A percentile compares a stretch with the other conserved stretches of the same genome.
These are phyloP conservation scores for Macadamia integrifolia DNA, from an alignment of 164 flowering plant species.

Conservation along the genomic window DNA sequence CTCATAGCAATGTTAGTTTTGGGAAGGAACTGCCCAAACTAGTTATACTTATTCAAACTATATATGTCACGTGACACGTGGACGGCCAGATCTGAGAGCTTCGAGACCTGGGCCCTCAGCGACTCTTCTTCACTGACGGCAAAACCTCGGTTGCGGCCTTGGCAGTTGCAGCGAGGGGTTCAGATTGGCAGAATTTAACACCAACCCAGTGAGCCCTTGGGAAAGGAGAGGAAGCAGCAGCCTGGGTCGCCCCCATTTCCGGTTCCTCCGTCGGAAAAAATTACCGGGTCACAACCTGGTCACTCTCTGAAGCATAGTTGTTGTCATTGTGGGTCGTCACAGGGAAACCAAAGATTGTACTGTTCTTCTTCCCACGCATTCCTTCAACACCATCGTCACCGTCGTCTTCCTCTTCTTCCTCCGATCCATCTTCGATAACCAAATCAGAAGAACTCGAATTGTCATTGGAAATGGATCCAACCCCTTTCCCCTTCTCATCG, in stretches of 20 bases:
- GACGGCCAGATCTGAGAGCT: too few relatives aligned
- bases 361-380: constrained; percentile 8
- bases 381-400: too few relatives aligned
- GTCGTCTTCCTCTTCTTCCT: constrained; percentile 42
- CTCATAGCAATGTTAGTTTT: too few relatives aligned
- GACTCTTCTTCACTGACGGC: constrained; percentile 80
- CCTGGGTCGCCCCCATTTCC: constrained; percentile 14
- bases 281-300: constrained; percentile 55
- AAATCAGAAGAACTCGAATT: constrained; percentile 77
- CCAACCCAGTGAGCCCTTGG: constrained; percentile 92
- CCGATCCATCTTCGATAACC: constrained; percentile 47
- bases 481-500: constrained; percentile 48
- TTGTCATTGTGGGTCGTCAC: constrained; percentile 20
- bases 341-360: constrained; percentile 56
- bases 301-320: constrained; percentile 18
- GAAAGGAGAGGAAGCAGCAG: constrained; percentile 21
- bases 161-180: constrained; percentile 13
- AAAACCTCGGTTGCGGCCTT: constrained; percentile 25
- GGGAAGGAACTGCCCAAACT: too few relatives aligned
- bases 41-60: too few relatives aligned
- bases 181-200: constrained; percentile 67
- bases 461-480: constrained; percentile 42
- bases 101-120: constrained; percentile 34
- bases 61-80: too few relatives aligned
- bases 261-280: constrained; percentile 71